These are phyloP conservation scores for Coemansia sp. DNA, from an alignment of 192 early-diverging fungal genomes.

Conservation along the genomic window DNA sequence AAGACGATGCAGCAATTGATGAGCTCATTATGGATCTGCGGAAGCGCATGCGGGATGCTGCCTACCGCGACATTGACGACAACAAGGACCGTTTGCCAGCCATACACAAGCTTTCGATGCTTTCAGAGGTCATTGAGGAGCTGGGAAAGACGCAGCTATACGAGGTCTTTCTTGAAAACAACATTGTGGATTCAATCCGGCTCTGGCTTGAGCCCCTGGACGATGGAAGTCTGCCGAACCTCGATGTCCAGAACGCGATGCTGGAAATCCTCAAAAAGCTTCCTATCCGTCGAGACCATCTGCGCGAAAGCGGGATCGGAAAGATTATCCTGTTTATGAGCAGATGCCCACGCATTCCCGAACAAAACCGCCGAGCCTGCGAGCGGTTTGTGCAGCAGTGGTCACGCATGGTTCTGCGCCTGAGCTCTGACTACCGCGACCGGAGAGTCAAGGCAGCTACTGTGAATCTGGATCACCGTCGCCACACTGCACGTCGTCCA, in stretches of 20 bases:
- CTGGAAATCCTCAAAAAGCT: conserved; percentile 69
- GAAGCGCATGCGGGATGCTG: conserved; percentile 55
- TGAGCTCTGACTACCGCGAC: conserved; percentile 74
- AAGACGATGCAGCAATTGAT: conserved; percentile 51
- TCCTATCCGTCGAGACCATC: conserved; percentile 71
- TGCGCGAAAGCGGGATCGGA: conserved; percentile 81
- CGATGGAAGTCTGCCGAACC: conserved; percentile 83
- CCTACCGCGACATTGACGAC: conserved; percentile 53
- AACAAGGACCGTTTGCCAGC: conserved; percentile 55
- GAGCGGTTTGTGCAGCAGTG: conserved; percentile 79
- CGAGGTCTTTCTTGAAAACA: conserved; percentile 79
- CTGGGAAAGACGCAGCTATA: conserved; percentile 59
- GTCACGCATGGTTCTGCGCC: conserved; percentile 81
- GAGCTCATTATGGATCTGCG: conserved; percentile 51
- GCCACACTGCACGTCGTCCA: conserved; percentile 7
- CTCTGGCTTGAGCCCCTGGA: conserved; percentile 89
- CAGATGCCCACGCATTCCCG: conserved; percentile 78
- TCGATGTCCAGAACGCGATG: conserved; percentile 85
- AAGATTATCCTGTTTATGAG: conserved; percentile 87
- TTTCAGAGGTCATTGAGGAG: conserved; percentile 46
- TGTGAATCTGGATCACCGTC: conserved; percentile 13
- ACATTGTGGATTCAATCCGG: conserved; percentile 80
- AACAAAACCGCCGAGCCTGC: conserved; percentile 68
- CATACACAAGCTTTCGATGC: conserved; percentile 55
- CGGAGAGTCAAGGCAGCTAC: conserved; percentile 32